phyloP scores from a whole-genome alignment of 225 moss, liverwort and hornwort genomes.

The Thuidium tamariscinum region DNA sequence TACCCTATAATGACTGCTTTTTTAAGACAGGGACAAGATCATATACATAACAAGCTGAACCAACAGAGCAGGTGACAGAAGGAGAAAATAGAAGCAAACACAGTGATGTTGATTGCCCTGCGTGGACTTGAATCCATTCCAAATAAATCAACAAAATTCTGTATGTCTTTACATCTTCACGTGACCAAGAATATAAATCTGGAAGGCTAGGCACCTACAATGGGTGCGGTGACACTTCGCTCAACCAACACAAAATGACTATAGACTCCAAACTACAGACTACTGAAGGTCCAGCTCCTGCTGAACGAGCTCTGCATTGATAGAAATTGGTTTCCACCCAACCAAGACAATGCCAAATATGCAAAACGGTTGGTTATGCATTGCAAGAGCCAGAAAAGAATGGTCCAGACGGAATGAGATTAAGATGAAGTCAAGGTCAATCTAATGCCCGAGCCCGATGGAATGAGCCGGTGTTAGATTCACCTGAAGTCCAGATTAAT shows the following conservation, averaged over 20 bases:
- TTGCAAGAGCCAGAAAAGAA: slow-evolving; percentile 3
- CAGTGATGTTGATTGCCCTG: background rate
- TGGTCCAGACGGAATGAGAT: background rate
- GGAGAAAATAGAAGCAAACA: background rate
- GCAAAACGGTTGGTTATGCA: background rate
- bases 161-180: background rate
- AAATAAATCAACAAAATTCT: background rate
- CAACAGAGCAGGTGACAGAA: background rate
- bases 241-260: background rate
- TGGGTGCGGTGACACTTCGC: background rate
- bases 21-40: background rate
- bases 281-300: background rate
- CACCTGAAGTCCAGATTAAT: background rate
- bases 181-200: slow-evolving; percentile 1
- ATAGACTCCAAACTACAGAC: background rate
- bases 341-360: background rate
- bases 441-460: background rate
- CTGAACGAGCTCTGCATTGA: background rate
- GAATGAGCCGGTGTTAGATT: background rate
- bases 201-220: background rate
- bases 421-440: background rate
- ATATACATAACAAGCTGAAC: background rate
- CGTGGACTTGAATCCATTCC: slow-evolving; percentile 8
- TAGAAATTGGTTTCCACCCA: background rate
- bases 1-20: background rate